Percentiles rank a stretch among this genome's conserved stretches.
Evolutionary conservation across 2,329 filamentous ascomycete species (phyloP).

Genomic region (Calonectria pseudoreteaudii): DNA sequence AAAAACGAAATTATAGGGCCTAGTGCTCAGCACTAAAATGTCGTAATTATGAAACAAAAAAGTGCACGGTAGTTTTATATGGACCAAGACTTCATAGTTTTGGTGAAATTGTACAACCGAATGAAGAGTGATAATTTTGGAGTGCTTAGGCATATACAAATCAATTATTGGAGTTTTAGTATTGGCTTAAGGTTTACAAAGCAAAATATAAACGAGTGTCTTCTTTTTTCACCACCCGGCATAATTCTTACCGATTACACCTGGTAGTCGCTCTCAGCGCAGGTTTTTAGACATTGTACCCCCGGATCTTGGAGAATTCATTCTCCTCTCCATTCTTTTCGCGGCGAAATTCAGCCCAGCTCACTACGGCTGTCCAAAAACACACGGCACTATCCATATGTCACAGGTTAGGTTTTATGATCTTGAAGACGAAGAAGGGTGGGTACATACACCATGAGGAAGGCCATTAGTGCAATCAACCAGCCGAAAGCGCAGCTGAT

Average conservation of each 20-base stretch:
- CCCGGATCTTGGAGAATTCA: background rate
- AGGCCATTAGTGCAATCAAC: background rate
- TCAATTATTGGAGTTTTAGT: background rate
- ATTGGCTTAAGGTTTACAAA: background rate
- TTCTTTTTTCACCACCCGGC: background rate
- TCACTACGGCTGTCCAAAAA: background rate
- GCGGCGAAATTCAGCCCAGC: background rate
- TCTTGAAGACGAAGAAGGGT: background rate
- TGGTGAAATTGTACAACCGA: too few relatives aligned
- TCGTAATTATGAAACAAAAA: background rate
- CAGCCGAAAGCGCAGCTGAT: conserved; percentile 7
- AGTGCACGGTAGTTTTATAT: too few relatives aligned
- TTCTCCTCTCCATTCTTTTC: background rate
- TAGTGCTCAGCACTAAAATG: background rate
- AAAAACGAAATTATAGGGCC: background rate
- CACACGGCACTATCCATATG: background rate
- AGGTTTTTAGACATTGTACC: background rate
- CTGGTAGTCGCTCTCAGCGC: too few relatives aligned
- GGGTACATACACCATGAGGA: background rate
- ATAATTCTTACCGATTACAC: background rate
- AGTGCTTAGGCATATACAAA: too few relatives aligned
- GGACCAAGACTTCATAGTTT: background rate
- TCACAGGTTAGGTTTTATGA: background rate
- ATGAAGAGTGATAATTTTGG: too few relatives aligned
- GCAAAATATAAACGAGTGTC: background rate